These are phyloP conservation scores for Mortierella sp. DNA, from an alignment of 371 early-diverging fungal genomes.

Conservation along the genomic window DNA sequence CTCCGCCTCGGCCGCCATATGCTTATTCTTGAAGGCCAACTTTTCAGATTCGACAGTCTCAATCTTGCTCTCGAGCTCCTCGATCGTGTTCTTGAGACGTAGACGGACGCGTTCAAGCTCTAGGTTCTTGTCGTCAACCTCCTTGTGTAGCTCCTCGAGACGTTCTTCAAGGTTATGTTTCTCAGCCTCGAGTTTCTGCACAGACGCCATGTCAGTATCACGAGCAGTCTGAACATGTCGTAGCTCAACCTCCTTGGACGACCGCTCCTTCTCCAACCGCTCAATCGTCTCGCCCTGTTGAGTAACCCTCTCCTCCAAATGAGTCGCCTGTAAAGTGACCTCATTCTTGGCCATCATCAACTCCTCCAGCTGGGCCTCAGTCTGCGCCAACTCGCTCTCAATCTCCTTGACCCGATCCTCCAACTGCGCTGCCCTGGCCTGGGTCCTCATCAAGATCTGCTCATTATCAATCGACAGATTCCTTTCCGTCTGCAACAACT, in stretches of 20 bases:
- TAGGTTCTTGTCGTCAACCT: slow-evolving; percentile 69
- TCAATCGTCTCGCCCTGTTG: slow-evolving; percentile 63
- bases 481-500: slow-evolving; percentile 76
- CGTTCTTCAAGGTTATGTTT: slow-evolving; percentile 69
- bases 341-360: slow-evolving; percentile 63
- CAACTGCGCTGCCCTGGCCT: slow-evolving; percentile 75
- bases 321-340: slow-evolving; percentile 61
- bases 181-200: slow-evolving; percentile 67
- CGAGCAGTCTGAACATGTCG: slow-evolving; percentile 69
- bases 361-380: slow-evolving; percentile 74
- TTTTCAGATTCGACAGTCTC: slow-evolving; percentile 69
- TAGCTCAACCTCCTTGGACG: slow-evolving; percentile 65
- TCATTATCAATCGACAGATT: slow-evolving; percentile 83
- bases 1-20: slow-evolving; percentile 60
- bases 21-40: slow-evolving; percentile 67
- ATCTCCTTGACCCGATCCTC: slow-evolving; percentile 78
- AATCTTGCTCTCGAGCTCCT: slow-evolving; percentile 71
- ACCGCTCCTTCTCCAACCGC: slow-evolving; percentile 75
- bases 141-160: slow-evolving; percentile 67
- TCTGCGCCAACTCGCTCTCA: slow-evolving; percentile 71
- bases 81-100: slow-evolving; percentile 61
- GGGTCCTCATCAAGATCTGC: slow-evolving; percentile 83
- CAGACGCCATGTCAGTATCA: slow-evolving; percentile 54
- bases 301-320: slow-evolving; percentile 62
- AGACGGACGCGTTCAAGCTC: slow-evolving; percentile 66